A percentile compares a stretch with the other conserved stretches of the same genome.
phyloP scores from a whole-genome alignment of 371 early-diverging fungal genomes.

The Mucor sp. region DNA sequence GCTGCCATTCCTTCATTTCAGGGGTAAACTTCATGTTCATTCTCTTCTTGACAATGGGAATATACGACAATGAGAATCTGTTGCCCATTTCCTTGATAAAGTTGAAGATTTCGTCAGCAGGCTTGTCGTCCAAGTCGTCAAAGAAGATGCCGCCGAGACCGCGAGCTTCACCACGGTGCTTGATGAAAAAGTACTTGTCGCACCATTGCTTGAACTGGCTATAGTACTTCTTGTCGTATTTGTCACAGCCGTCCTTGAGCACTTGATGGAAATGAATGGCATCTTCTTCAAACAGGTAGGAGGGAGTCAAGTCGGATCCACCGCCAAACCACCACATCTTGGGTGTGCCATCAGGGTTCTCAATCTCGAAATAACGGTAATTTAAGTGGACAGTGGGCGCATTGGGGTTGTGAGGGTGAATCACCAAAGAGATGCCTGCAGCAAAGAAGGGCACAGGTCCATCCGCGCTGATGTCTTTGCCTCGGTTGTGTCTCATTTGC shows the following conservation, averaged over 20 bases:
- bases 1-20: constrained; percentile 79
- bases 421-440: constrained; percentile 88
- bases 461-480: constrained; percentile 45
- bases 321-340: constrained; percentile 85
- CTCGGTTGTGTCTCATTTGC: constrained; percentile 76
- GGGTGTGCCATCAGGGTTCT: constrained; percentile 55
- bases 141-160: constrained; percentile 91
- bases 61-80: constrained; percentile 73
- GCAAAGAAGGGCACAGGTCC: constrained; percentile 76
- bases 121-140: constrained; percentile 75
- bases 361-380: constrained; percentile 95
- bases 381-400: constrained; percentile 95
- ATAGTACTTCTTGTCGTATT: constrained; percentile 69
- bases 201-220: constrained; percentile 81
- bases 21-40: constrained; percentile 64
- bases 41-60: constrained; percentile 73
- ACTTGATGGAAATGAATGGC: constrained; percentile 79
- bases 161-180: constrained; percentile 77
- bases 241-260: constrained; percentile 77
- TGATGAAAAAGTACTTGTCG: constrained; percentile 77
- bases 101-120: constrained; percentile 65
- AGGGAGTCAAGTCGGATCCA: constrained; percentile 81
- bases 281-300: constrained; percentile 77
- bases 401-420: constrained; percentile 93
- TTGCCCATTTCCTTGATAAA: constrained; percentile 72